Evolutionary conservation across 1,139 yeast species (phyloP).

Genomic region (Candida gigantensis): DNA sequence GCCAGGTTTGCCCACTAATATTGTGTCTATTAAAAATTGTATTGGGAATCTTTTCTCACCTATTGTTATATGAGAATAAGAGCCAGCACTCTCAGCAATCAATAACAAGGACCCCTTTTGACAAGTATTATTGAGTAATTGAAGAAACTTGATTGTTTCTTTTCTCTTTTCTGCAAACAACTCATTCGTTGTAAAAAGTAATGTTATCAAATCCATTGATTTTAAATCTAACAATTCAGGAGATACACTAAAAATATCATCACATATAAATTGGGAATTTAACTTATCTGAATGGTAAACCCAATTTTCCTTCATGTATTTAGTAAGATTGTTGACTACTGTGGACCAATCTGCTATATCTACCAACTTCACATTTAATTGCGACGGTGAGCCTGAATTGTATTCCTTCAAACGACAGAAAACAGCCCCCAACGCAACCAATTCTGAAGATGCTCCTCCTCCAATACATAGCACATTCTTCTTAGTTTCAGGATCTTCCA

Average conservation of each 20-base stretch:
- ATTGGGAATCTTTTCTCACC: constrained; percentile 81
- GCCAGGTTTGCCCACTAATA: constrained; percentile 59
- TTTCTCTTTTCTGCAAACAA: constrained; percentile 69
- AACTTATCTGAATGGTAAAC: constrained; percentile 42
- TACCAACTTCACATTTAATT: constrained; percentile 52
- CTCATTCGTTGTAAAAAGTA: constrained; percentile 85
- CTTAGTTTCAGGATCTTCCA: constrained; percentile 30
- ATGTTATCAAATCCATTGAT: constrained; percentile 54
- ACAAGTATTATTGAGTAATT: constrained; percentile 49
- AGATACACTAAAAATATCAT: constrained; percentile 44
- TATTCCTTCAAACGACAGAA: constrained; percentile 51
- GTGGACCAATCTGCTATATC: constrained; percentile 80
- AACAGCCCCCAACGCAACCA: constrained; percentile 67
- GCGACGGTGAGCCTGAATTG: constrained; percentile 31
- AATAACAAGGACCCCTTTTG: constrained; percentile 57
- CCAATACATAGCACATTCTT: constrained; percentile 65
- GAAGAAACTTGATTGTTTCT: constrained; percentile 61
- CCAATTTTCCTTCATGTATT: constrained; percentile 53
- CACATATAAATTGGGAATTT: constrained; percentile 46
- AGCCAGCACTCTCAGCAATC: constrained; percentile 87
- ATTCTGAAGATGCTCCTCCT: constrained; percentile 89
- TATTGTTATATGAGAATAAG: constrained; percentile 76
- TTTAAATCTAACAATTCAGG: constrained; percentile 17
- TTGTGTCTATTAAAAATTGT: constrained; percentile 74
- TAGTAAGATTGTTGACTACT: constrained; percentile 47